Evolutionary conservation across 2,329 filamentous ascomycete genomes (phyloP), one percentile per base, ranked within the genome.

Genomic region (Passalora sequoiae): DNA sequence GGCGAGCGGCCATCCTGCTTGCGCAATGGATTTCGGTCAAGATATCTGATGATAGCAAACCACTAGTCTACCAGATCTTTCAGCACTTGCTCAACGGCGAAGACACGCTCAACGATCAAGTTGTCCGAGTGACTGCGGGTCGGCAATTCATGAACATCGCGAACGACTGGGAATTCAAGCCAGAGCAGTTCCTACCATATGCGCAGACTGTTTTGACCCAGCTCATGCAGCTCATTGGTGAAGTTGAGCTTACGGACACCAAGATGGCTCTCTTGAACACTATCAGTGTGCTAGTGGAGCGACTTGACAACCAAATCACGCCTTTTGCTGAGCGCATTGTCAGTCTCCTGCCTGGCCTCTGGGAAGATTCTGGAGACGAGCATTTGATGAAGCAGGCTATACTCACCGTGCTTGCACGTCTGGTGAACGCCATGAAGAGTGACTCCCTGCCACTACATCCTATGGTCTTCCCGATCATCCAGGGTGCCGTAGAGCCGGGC

Each of bases 361-460:
- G 92, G 92, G 82, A 86, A 47, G 79, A 83, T 39, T 88, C 86
- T 2, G 87, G 83, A 1, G 84, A 94, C 47, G 86, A 92, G 59
- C 87, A 89, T 66, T 79, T 97, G 64, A 85, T 96, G 73, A 97
- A 97, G 66, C 89, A 96, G 66, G 82, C 88, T 1, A 89, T 97
- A 40, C 76, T 97, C 44, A 86, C 85, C 2, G 84, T 97, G 28
- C 80, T 97, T 39, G 76, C 86, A 1, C 83, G 88, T 2, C 73
- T 98, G 10, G 86, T 94, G n/a, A 81, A 81, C 60, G 85, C 89
- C 1, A 86, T 97, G 78, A 87, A 84, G 46, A 75, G 78, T 9
- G 77, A 84, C 7, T 92, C 88, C 4, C 76, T 83, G 49, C 76
- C 81, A 13, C 95, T 94, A 56, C 88, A 96, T 51, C 66, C 75